Evolutionary conservation across 1,139 yeast species (phyloP), one percentile per base, ranked within the genome.

Genomic region (Geotrichum armillariae): DNA sequence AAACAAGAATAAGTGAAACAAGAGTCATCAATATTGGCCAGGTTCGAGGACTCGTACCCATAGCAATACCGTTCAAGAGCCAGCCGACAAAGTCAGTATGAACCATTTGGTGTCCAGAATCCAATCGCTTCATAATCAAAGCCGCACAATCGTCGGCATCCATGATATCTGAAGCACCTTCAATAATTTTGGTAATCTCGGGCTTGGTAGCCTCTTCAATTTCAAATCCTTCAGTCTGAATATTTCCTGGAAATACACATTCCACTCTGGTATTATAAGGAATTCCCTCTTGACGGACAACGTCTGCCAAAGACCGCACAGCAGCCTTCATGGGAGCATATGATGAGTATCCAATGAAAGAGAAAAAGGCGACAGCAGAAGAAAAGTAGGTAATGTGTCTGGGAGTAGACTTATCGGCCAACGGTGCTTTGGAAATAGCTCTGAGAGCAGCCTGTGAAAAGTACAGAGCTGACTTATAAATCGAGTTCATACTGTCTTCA

Each of bases 321-420:
- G 97, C 96, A 0, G 89, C 82, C 66, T 94, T 94, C 59, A 83
- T 68, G 0, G 99, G 99, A 0, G 93, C 93, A 64, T 94, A 94
- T 60, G 89, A 93, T 0, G 82, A 75, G 65, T 94, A 94, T 0
- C 99, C 99, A 44, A 90, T 86, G 62, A 93, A 84, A 3, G 97
- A 89, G 70, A 80, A 91, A 59, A 85, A 80, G 1, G 95, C 89
- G 3, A 85, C 82, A 5, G 84, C 85, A 1, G 96, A 88, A 0
- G 96, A 85, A 60, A 90, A 82, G 37, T 88, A 73, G 3, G 93
- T 76, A 5, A 94, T 67, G 60, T 87, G 91, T 46, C 91, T 72
- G 4, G 49, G 46, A 20, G 34, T 14, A 3, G 16, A 31, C 34
- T 23, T 56, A 47, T n/a, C 39, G 25, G 25, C 60, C 52, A 6